A percentile compares a stretch with the other conserved stretches of the same genome.
Evolutionary conservation across 164 flowering plant genomes (phyloP).

Genomic region (Piper longum): DNA sequence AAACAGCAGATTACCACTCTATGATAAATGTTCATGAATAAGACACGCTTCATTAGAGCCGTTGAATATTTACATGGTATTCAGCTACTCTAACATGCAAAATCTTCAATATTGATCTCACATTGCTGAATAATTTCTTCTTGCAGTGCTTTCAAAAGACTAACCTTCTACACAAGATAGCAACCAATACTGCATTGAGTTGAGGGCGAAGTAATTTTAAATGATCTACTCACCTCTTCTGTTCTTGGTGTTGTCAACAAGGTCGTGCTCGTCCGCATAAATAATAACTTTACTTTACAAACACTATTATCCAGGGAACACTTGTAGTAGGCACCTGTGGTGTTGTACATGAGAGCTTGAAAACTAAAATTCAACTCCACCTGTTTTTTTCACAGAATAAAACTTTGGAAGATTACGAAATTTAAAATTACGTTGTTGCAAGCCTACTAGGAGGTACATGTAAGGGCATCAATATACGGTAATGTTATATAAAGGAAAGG

Average conservation of each 20-base stretch:
- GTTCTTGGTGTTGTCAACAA: constrained; percentile 42
- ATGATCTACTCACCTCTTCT: constrained; percentile 22
- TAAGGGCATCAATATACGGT: too few species aligned
- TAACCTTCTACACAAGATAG: not conserved
- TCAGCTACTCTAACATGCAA: too few species aligned
- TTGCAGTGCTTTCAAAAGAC: too few species aligned
- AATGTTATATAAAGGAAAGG: too few species aligned
- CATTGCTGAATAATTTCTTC: too few species aligned
- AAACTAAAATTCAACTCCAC: constrained; percentile 33
- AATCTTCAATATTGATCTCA: too few species aligned
- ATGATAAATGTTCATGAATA: too few species aligned
- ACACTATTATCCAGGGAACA: constrained; percentile 23
- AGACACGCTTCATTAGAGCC: too few species aligned
- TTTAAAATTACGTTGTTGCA: too few species aligned
- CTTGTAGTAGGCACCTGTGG: constrained; percentile 33
- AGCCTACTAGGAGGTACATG: not conserved
- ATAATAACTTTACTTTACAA: constrained; percentile 25
- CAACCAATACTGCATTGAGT: not conserved
- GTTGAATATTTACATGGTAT: too few species aligned
- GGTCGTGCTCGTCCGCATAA: constrained; percentile 26
- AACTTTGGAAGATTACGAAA: not conserved
- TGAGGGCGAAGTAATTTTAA: not conserved
- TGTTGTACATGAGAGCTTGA: constrained; percentile 29
- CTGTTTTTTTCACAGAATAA: constrained; percentile 28
- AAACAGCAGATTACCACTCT: too few species aligned